Evolutionary conservation across 129 eudicot species (phyloP).

Genomic region (Saussurea involucrata): DNA sequence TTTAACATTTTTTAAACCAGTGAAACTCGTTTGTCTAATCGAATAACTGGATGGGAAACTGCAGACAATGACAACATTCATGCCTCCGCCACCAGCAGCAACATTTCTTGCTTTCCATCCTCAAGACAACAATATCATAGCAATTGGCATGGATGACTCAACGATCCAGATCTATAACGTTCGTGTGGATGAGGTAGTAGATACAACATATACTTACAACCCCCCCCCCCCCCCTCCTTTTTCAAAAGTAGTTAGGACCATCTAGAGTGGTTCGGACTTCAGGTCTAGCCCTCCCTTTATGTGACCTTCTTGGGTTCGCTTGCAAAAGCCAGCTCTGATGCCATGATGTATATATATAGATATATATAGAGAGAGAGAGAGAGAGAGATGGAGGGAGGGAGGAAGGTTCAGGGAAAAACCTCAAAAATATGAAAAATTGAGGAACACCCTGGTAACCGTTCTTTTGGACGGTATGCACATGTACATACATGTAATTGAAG

Average conservation of each 20-base stretch:
- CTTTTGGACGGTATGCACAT: too few species aligned
- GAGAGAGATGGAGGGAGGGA: too few species aligned
- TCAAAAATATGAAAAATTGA: too few species aligned
- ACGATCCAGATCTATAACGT: constrained; percentile 73
- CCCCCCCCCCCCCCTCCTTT: too few species aligned
- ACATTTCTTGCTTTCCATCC: constrained; percentile 86
- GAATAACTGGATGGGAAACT: constrained; percentile 1
- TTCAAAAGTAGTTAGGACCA: background rate
- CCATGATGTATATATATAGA: background rate
- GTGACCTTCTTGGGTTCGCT: background rate
- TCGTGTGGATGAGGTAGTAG: constrained; percentile 70
- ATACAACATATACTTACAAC: background rate
- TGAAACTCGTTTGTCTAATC: background rate
- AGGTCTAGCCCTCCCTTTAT: background rate
- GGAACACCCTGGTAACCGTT: too few species aligned
- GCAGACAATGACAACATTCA: constrained; percentile 87
- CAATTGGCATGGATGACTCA: constrained; percentile 83
- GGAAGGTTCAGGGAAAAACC: too few species aligned
- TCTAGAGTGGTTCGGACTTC: background rate
- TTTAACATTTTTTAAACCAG: background rate
- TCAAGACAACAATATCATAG: constrained; percentile 77
- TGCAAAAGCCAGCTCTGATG: background rate
- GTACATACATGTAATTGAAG: too few species aligned
- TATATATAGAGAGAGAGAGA: too few species aligned
- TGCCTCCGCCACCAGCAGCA: constrained; percentile 89